phyloP scores from a whole-genome alignment of 768 basidiomycete species.

The Suillus bovinus region DNA sequence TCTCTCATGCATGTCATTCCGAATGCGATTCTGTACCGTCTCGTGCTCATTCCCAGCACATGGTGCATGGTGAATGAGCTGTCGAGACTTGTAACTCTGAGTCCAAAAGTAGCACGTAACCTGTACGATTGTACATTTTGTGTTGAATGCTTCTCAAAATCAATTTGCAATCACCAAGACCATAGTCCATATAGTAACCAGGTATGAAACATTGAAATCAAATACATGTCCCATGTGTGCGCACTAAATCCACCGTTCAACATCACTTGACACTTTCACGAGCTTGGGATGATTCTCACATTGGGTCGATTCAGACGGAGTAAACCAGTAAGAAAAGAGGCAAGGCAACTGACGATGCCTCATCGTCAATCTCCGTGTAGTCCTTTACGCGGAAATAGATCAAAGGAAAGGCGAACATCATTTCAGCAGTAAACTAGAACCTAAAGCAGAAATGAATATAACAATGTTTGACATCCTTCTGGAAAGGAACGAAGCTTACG shows the following conservation, averaged over 20 bases:
- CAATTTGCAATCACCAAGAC: not conserved
- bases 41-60: not conserved
- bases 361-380: constrained; percentile 50
- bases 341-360: constrained; percentile 45
- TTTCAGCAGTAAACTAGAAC: constrained; percentile 57
- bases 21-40: not conserved
- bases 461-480: too few species aligned
- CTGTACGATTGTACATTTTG: too few species aligned
- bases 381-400: constrained; percentile 63
- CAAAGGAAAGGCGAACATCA: constrained; percentile 69
- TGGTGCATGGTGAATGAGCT: not conserved
- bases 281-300: not conserved
- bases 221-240: not conserved
- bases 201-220: not conserved
- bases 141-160: not conserved
- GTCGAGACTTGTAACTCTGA: too few species aligned
- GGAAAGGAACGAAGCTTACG: constrained; percentile 34
- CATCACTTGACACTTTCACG: not conserved
- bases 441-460: constrained; percentile 68
- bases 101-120: too few species aligned
- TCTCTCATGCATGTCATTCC: constrained; percentile 8
- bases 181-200: not conserved
- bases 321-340: not conserved
- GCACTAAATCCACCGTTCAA: not conserved
- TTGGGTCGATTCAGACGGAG: not conserved